Base-by-base conservation (phyloP, 148 eudicot species). In the Rhododendron henanense region DNA sequence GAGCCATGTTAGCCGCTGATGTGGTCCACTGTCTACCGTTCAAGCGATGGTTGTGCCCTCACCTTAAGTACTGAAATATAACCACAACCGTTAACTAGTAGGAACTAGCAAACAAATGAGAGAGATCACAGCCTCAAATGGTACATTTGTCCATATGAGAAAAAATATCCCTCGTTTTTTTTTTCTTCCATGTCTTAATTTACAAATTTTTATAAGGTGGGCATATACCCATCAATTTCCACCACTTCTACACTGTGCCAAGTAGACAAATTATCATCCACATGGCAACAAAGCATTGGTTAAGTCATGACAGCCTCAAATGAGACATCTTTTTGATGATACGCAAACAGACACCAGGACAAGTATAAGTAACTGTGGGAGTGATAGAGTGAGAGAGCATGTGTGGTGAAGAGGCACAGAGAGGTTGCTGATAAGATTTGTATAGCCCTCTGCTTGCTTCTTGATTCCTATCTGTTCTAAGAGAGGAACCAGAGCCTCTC, bases 261-360 rank as follows among this genome's bases (percentile, higher is more conserved):
- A 85, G 75, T 85, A 85, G 87, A 90, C 90, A 90, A 88, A 87
- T 87, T 87, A 85, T 88, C 86, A 69, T 88, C 94, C 90, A 92
- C 88, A 31, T 93, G 96, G 89, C 91, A 50, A 55, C 48, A 15
- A 1, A 2, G 39, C 61, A 93, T 87, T 91, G 91, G 96, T 37
- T 25, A 57, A 84, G 37, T 73, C 86, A 92, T 75, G 84, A 88
- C 84, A 92, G 94, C 94, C 98, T 94, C 95, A 93, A 90, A 92
- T 61, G 57, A 85, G 89, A 83, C 94, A 91, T 93, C 91, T 90
- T 75, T 71, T 86, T 79, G 86, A 81, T 59, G 35, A 44, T 61
- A 85, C 51, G 6, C 82, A 69, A 88, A 86, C 45, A 41, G 45
- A 41, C 35, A 23, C 16, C 8, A 28, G 23, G 15, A 83, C 87